Evolutionary conservation across 2,329 filamentous ascomycete genomes (phyloP), one percentile per base, ranked within the genome.

Genomic region (Corinectria fuckeliana): DNA sequence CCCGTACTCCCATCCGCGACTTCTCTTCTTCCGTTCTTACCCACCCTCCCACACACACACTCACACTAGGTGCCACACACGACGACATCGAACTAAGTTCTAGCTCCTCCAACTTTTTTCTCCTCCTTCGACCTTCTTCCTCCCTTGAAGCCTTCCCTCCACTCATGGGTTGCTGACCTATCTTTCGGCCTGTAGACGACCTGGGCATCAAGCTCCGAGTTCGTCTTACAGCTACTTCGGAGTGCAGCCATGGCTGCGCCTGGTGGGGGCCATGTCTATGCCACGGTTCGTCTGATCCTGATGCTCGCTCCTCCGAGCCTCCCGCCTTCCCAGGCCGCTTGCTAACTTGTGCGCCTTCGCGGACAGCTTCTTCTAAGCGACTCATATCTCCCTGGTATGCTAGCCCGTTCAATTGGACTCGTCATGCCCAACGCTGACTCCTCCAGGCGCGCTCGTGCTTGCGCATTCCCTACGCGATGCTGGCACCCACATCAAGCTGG

Each of bases 401-500:
- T 58, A 56, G 28, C 8, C 42, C 41, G 28, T 20, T 28, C 61
- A 60, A 63, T 66, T 64, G 50, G 48, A 48, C 50, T 50, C 28
- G 21, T 6, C 10, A 13, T 32, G 42, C 36, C 28, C 30, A 23
- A 23, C 14, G 44, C 63, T 69, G 39, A 67, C 39, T 32, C 50
- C 32, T 50, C 42, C 68, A 96, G 94, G 95, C 76, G 94, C 93
- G 60, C 87, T 95, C 69, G 93, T 99, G 45, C 88, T 99, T 64
- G 93, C 93, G 62, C 93, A 98, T 80, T 98, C 95, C 30, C 82
- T 99, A 57, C 91, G 92, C 77, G 95, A 99, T 88, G 90, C 88
- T 70, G 92, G 92, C 57, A 92, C 93, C 34, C 88, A 82, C 67
- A 61, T 60, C 59, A 94, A 92, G 80, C 83, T 99, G 69, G 93